Base-by-base conservation (phyloP, 2,329 filamentous ascomycete genomes). In the Fusarium continuum region DNA sequence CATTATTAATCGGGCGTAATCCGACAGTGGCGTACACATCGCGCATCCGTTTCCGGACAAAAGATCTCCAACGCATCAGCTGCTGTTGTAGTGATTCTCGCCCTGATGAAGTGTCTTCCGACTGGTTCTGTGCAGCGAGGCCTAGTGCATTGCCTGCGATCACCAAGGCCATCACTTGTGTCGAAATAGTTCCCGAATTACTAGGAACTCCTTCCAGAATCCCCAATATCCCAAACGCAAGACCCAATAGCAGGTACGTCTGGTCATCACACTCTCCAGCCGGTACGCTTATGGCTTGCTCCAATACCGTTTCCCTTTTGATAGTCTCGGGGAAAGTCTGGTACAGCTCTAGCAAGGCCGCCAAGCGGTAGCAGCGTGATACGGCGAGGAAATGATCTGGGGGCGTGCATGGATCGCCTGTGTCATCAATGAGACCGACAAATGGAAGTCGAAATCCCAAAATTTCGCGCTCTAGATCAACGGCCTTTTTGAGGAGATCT, bases 111-210 rank as follows among this genome's bases (percentile, higher is more conserved):
- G 17, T 14, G 31, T 17, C 10, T 14, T 46, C 29, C 14, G 8
- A 14, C 14, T 29, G 39, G 1, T 11, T 32, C 5, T 22, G 14
- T 4, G 11, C 13, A 1, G 48, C 13, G 1, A 29, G 29, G 2
- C 45, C 38, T 3, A 65, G 20, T 3, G 47, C 49, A 20, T 61
- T 53, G 6, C 63, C 56, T 1, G 48, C 52, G 7, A 65, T 62
- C 9, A 65, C 3, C 4, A 65, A 28, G 2, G 58, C 34, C 2
- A 65, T 23, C 5, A 39, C 38, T 8, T 65, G 63, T 6, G 41
- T 62, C n/a, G 56, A 29, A 4, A 49, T 55, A 2, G 53, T 65
- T 14, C 50, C 39, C 1, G 61, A 65, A 14, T 65, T 32, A 1
- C 20, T 14, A 1, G 57, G 57, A 6, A 65, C 47, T 1, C 2